Evolutionary conservation across 2,329 filamentous ascomycete species (phyloP).

Genomic region (Stylonectria norvegica): DNA sequence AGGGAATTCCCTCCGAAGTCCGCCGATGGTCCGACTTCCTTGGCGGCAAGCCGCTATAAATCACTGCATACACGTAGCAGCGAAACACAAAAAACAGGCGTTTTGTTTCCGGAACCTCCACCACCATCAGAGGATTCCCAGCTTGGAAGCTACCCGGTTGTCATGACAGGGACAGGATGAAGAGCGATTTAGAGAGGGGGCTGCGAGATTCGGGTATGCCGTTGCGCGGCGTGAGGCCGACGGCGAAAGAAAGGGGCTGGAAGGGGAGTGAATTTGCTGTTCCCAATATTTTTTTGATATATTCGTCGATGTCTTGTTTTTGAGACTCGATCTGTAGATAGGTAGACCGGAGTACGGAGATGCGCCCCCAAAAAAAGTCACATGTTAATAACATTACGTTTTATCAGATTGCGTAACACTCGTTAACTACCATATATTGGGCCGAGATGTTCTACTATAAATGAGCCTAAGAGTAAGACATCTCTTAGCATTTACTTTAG

Average conservation of each 20-base stretch:
- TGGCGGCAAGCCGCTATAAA: constrained; percentile 75
- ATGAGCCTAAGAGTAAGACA: too few relatives aligned
- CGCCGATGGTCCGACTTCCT: constrained; percentile 95
- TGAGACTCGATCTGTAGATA: constrained; percentile 15
- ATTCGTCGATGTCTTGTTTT: constrained; percentile 10
- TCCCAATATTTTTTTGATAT: constrained; percentile 7
- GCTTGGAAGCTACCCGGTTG: constrained; percentile 8
- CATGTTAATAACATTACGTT: not conserved
- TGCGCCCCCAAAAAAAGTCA: constrained; percentile 10
- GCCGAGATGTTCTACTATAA: too few relatives aligned
- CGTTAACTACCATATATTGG: too few relatives aligned
- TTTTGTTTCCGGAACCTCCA: constrained; percentile 21
- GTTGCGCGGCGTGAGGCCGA: too few relatives aligned
- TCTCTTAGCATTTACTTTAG: too few relatives aligned
- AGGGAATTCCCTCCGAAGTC: constrained; percentile 88
- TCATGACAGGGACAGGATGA: constrained; percentile 5
- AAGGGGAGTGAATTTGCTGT: constrained; percentile 5
- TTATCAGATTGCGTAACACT: too few relatives aligned
- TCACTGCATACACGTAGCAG: constrained; percentile 9
- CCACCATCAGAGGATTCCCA: constrained; percentile 13
- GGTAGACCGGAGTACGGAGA: constrained; percentile 24
- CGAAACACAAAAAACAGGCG: constrained; percentile 14
- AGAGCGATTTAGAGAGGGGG: constrained; percentile 3
- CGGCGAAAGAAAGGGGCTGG: constrained; percentile 1
- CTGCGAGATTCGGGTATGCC: not conserved